Evolutionary conservation across 83 land plant species (phyloP), one percentile per base, ranked within the genome.

Genomic region (Picea mariana): DNA sequence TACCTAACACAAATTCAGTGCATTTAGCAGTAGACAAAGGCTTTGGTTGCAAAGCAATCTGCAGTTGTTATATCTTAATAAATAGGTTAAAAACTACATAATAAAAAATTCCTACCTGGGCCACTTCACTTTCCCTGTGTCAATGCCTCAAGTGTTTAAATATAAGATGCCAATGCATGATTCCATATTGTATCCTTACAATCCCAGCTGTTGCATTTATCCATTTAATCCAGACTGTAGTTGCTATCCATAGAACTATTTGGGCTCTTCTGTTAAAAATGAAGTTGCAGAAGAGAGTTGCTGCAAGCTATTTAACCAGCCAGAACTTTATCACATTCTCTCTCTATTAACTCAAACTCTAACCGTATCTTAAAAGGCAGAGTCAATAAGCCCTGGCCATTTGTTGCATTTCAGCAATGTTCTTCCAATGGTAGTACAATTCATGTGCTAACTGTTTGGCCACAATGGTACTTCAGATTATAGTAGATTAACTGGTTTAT

Each of bases 41-140:
- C 11, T 26, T 26, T 68, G n/a, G 7, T 16, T 34, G 16, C 40
- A 67, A 26, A 26, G 47, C 49, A 18, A 20, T 68, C 16, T 40
- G n/a, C 40, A 42, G 44, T 17, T 69, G 21, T 71, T n/a, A 18
- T 38, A 38, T 38, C 17, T 38, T 17, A 38, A 16, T 40, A 9
- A 40, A 71, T 71, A 2, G 42, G 75, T 71, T 40, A 23, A 31
- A 16, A 38, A 38, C 75, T 71, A 18, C 17, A 71, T 7, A 71
- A 38, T 31, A 0, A 38, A 40, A 40, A 5, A 18, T 44, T 71
- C 75, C 75, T 71, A 71, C 75, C 75, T 71, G 47, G 42, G 15
- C 47, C 75, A 38, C 75, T 52, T 52, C 58, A 52, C 9, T 71
- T 71, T 71, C 75, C 75, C 47, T 71, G 75, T n/a, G 21, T 38